Percentiles rank a stretch among this genome's conserved stretches.
Evolutionary conservation across 139 green algal species (phyloP).

Genomic region (Tetradesmus lagerheimii): DNA sequence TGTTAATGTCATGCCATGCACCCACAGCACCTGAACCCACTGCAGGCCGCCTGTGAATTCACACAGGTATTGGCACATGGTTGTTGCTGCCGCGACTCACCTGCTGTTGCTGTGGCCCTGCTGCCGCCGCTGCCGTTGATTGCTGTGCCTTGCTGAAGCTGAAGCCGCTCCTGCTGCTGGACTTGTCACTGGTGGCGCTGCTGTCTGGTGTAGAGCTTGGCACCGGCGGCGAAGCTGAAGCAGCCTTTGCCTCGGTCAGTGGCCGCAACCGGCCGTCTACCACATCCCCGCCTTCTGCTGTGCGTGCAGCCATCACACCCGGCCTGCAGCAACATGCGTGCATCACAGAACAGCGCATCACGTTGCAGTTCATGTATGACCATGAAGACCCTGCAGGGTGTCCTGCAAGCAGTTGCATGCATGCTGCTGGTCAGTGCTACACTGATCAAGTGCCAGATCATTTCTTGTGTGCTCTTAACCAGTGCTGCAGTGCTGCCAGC

Average conservation of each 20-base stretch:
- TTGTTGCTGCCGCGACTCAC: not conserved
- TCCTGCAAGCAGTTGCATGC: too few species aligned
- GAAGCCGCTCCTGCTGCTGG: constrained; percentile 24
- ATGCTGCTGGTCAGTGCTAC: too few species aligned
- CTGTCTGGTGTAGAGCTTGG: not conserved
- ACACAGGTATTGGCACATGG: too few species aligned
- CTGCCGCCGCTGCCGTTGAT: not conserved
- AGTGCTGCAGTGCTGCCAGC: not conserved
- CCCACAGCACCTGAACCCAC: too few species aligned
- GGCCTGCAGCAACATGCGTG: constrained; percentile 13
- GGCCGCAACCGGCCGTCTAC: constrained; percentile 18
- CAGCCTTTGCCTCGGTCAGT: not conserved
- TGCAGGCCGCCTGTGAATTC: too few species aligned
- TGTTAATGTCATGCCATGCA: too few species aligned
- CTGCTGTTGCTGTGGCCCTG: not conserved
- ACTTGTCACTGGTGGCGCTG: not conserved
- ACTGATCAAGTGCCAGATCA: too few species aligned
- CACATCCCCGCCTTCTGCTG: constrained; percentile 1
- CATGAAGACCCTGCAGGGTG: too few species aligned
- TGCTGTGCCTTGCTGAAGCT: not conserved
- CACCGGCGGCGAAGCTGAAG: not conserved
- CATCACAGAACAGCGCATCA: not conserved
- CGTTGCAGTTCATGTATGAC: too few species aligned
- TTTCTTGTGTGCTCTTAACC: too few species aligned
- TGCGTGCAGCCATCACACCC: constrained; percentile 3